Evolutionary conservation across 805 yeast genomes (phyloP).

Genomic region (Candida loeiensis): DNA sequence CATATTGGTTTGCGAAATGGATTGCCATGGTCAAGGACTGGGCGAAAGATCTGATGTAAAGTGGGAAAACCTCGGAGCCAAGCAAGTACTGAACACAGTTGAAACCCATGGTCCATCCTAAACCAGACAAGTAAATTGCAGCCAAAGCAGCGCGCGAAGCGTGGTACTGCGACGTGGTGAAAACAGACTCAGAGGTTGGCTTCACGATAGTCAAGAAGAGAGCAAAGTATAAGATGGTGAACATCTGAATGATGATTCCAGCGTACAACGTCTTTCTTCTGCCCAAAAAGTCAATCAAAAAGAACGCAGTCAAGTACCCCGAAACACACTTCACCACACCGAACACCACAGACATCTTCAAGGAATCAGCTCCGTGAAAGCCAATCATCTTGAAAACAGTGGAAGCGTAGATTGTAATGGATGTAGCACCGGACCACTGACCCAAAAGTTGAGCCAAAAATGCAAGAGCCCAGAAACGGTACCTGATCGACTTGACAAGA

Average conservation of each 20-base stretch:
- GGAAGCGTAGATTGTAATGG: slow-evolving; percentile 56
- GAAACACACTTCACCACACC: slow-evolving; percentile 52
- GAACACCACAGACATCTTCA: slow-evolving; percentile 41
- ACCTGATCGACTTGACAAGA: slow-evolving; percentile 29
- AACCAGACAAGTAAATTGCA: slow-evolving; percentile 20
- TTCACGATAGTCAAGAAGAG: slow-evolving; percentile 46
- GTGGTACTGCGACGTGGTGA: slow-evolving; percentile 14
- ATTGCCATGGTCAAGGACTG: slow-evolving; percentile 23
- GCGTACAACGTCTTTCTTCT: slow-evolving; percentile 43
- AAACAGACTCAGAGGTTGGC: slow-evolving; percentile 6
- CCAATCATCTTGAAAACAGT: slow-evolving; percentile 30
- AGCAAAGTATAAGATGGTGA: slow-evolving; percentile 45
- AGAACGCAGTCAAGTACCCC: slow-evolving; percentile 50
- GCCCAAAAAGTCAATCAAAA: slow-evolving; percentile 52
- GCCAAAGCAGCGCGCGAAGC: slow-evolving; percentile 26
- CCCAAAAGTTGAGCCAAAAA: slow-evolving; percentile 18
- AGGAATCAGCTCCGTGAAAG: slow-evolving; percentile 16
- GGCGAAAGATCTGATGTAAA: slow-evolving; percentile 22
- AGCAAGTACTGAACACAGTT: slow-evolving; percentile 21
- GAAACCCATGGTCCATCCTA: slow-evolving; percentile 25
- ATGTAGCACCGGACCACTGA: slow-evolving; percentile 23
- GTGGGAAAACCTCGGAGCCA: slow-evolving; percentile 24
- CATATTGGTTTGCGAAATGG: slow-evolving; percentile 26
- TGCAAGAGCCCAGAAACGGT: slow-evolving; percentile 44
- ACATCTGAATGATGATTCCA: slow-evolving; percentile 46